Base-by-base conservation (phyloP, 2,329 filamentous ascomycete species). In the Plectosphaerella plurivora region DNA sequence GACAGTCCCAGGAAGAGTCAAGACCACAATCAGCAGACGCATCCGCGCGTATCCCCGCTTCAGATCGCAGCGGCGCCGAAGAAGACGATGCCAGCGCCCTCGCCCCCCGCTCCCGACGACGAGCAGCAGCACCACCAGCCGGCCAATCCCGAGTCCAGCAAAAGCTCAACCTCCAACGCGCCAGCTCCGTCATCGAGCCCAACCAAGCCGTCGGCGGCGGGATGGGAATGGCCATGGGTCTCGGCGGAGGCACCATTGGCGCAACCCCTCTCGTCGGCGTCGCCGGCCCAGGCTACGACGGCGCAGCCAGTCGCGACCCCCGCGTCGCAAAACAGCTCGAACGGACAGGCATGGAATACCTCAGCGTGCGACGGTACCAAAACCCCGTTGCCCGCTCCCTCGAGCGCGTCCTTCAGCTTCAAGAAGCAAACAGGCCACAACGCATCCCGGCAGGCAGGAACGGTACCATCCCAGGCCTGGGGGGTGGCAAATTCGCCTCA, bases 161-260 rank as follows among this genome's bases (percentile, higher is more conserved):
- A 65, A 91, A 91, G 61, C 73, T 91, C 14, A 86, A 89, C 68
- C 76, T 91, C 2, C 86, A 90, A 63, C 80, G 87, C 37, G 87
- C 86, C 28, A 88, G 85, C 63, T 89, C 86, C 4, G 82, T 81
- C 57, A 85, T 90, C 47, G 87, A 90, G 59, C 83, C 83, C 1
- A 72, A 79, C 28, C 80, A 84, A 69, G 55, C 73, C 63, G 49
- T 61, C 10, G 63, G 61, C 15, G 71, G 60, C 12, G 44, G 44
- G 14, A 46, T 46, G 44, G 63, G 68, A 1, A 63, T 56, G 55
- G 47, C 37, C 24, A 50, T 50, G 48, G 48, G 48, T 5, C 20
- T 49, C 28, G 62, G 65, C 2, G 66, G 63, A 20, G 73, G 74
- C 5, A 68, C 70, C 2, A 68, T 70, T 8, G 73, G 73, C 12